phyloP scores from a whole-genome alignment of 371 early-diverging fungal species.

The Rhizomucor pusillus region DNA sequence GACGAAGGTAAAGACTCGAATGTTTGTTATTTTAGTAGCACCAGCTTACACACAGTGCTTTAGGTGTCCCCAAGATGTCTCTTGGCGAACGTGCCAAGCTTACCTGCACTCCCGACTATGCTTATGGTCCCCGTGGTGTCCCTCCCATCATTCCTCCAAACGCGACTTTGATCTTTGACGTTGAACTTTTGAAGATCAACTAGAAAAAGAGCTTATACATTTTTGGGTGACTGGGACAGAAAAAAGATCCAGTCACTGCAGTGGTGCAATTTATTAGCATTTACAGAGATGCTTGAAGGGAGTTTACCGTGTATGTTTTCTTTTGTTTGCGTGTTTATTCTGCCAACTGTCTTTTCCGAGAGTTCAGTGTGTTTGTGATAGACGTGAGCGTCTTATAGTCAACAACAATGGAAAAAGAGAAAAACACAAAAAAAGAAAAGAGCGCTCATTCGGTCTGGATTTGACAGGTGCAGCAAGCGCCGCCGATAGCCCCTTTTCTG shows the following conservation, averaged over 20 bases:
- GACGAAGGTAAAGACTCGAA: constrained; percentile 58
- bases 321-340: no score
- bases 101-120: constrained; percentile 74
- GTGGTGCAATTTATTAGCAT: background rate
- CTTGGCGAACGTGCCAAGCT: constrained; percentile 71
- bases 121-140: constrained; percentile 68
- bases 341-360: no score
- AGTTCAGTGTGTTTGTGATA: no score
- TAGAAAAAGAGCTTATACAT: constrained; percentile 29
- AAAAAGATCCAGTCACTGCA: no score
- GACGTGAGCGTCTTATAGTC: no score
- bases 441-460: no score
- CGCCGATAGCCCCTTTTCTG: no score
- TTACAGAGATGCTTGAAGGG: no score
- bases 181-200: constrained; percentile 84
- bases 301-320: no score
- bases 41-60: background rate
- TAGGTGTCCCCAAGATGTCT: constrained; percentile 84
- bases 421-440: no score
- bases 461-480: no score
- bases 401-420: no score
- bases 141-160: constrained; percentile 79
- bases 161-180: constrained; percentile 76
- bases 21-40: background rate
- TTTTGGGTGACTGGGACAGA: background rate